Conservation (phyloP, 106 monocot genomes). For the Narthecium ossifragum region DNA sequence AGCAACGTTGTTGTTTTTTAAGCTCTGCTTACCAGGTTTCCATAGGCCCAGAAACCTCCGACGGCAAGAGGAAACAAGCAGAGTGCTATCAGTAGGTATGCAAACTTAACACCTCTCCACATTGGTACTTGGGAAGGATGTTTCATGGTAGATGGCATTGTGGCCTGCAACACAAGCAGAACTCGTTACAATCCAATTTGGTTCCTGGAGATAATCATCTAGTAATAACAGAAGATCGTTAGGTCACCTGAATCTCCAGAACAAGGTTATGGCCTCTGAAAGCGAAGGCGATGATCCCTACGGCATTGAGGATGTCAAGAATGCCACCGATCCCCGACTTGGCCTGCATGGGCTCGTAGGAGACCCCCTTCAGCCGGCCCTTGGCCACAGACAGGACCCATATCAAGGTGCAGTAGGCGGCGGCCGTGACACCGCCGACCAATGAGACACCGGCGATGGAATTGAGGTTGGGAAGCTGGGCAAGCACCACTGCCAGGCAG, state of each 20-base stretch:
- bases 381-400: slow-evolving; percentile 70
- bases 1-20: too few relatives aligned
- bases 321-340: slow-evolving; percentile 18
- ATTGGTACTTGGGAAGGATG: slow-evolving; percentile 75
- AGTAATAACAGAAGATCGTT: too few relatives aligned
- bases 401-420: slow-evolving; percentile 75
- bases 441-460: slow-evolving; percentile 88
- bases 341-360: slow-evolving; percentile 24
- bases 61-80: slow-evolving; percentile 78
- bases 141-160: slow-evolving; percentile 83
- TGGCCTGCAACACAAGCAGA: slow-evolving; percentile 41
- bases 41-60: slow-evolving; percentile 93
- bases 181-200: too few relatives aligned
- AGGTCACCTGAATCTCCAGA: slow-evolving; percentile 94
- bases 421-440: slow-evolving; percentile 58
- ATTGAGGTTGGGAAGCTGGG: slow-evolving; percentile 95
- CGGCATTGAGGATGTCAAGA: slow-evolving; percentile 44
- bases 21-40: slow-evolving; percentile 73
- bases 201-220: too few relatives aligned
- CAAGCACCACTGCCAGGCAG: slow-evolving; percentile 53
- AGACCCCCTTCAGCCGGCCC: slow-evolving; percentile 35
- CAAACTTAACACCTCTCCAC: slow-evolving; percentile 86
- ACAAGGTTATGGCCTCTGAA: slow-evolving; percentile 92
- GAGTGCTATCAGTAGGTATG: slow-evolving; percentile 46
- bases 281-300: slow-evolving; percentile 82